phyloP scores from a whole-genome alignment of 768 basidiomycete species.

The Punctularia strigosozonata region DNA sequence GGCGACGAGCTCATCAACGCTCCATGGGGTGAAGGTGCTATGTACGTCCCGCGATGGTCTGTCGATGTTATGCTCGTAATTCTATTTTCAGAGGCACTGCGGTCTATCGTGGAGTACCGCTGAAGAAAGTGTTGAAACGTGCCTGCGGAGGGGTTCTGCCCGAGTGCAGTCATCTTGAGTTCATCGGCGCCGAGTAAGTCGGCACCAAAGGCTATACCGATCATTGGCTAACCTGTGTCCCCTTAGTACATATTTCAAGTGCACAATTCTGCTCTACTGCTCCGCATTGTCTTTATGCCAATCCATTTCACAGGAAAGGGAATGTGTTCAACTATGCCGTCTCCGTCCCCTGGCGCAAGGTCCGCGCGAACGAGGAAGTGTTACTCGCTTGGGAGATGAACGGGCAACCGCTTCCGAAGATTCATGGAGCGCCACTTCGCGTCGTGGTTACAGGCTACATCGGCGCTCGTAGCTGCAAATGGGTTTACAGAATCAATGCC shows the following conservation, averaged over 20 bases:
- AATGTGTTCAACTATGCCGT: conserved; percentile 31
- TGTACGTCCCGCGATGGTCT: conserved; percentile 20
- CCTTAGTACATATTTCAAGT: conserved; percentile 2
- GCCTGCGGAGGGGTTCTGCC: conserved; percentile 39
- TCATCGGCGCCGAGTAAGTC: conserved; percentile 45
- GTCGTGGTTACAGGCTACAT: conserved; percentile 42
- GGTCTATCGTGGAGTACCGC: conserved; percentile 37
- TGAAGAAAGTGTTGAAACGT: conserved; percentile 40
- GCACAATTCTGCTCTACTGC: neutral
- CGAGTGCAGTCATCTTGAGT: conserved; percentile 39
- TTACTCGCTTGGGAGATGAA: conserved; percentile 45
- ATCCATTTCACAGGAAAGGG: conserved; percentile 16
- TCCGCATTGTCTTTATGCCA: neutral
- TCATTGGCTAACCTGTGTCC: conserved; percentile 47
- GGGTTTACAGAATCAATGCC: conserved; percentile 41
- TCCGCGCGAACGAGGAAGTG: conserved; percentile 34
- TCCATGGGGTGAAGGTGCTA: conserved; percentile 38
- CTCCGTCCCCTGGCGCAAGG: conserved; percentile 38
- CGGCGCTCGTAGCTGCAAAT: conserved; percentile 41
- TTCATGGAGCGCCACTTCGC: conserved; percentile 39
- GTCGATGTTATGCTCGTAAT: neutral
- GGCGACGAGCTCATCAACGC: conserved; percentile 42
- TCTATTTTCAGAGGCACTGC: conserved; percentile 29
- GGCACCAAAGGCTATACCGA: no score
- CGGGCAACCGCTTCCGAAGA: conserved; percentile 34